Evolutionary conservation across 2,329 filamentous ascomycete genomes (phyloP), one percentile per base, ranked within the genome.

Genomic region (Cytospora paraplurivora): DNA sequence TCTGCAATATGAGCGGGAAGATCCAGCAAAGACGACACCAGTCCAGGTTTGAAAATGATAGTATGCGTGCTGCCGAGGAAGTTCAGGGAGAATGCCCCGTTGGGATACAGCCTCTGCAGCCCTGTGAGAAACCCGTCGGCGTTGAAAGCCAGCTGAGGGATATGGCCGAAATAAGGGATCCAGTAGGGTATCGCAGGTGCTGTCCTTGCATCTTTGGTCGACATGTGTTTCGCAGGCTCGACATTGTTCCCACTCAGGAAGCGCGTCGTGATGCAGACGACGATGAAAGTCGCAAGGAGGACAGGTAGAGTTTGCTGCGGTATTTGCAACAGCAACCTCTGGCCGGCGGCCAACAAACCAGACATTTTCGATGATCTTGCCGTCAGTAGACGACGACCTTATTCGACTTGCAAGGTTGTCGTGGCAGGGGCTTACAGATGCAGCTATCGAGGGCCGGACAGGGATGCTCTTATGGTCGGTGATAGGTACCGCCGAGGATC

Each of bases 131-230:
- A 74, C 19, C 67, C 66, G 6, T 71, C 69, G n/a, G 67, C 65
- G 64, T 69, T 69, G 55, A 73, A 58, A 21, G 68, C 65, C 64
- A 78, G 69, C 49, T 73, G 73, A 1, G 74, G 73, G 13, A 71
- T 68, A 51, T 78, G 76, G 15, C 76, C 76, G 6, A 78, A 47
- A 15, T 73, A 69, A 0, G 76, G 76, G 1, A 78, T 55, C 73
- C 74, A 77, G 57, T 73, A 76, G 3, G 73, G 71, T 4, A 66
- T 62, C 15, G 62, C 54, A 32, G 64, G 64, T 13, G 58, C 53
- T 12, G 27, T 17, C 7, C 47, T 60, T 2, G 62, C 59, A 8
- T 51, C 58, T n/a, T 53, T 44, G 15, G 34, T 50, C 7, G 44
- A 41, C 2, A 56, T 17, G 12, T 8, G 33, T 34, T 19, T 13